Conservation (phyloP, 495 filamentous ascomycete genomes). For the Jackrogersella minutella region DNA sequence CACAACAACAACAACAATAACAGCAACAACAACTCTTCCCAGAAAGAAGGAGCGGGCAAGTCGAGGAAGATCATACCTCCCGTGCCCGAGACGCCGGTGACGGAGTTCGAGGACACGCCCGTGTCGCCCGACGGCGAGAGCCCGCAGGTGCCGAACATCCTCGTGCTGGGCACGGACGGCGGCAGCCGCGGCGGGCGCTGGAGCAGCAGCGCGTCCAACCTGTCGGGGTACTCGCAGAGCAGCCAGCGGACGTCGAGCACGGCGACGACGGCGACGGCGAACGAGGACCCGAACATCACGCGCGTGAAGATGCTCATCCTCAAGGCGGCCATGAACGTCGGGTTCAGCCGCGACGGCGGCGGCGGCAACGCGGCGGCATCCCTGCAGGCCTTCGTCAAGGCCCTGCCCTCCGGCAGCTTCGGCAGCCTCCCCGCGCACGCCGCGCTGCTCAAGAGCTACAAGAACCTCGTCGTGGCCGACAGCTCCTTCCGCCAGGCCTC, state of each 20-base stretch:
- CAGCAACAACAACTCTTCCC: too few relatives aligned
- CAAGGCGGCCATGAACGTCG: conserved; percentile 82
- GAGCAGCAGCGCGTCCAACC: conserved; percentile 77
- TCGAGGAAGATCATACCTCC: conserved; percentile 45
- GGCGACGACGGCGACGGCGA: conserved; percentile 68
- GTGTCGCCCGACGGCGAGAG: conserved; percentile 77
- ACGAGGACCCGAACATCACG: conserved; percentile 76
- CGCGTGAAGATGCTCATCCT: conserved; percentile 77
- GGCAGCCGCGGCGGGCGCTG: conserved; percentile 64
- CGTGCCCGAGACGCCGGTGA: conserved; percentile 86
- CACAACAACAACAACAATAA: too few relatives aligned
- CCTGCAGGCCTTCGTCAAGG: conserved; percentile 75
- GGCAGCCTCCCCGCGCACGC: conserved; percentile 74
- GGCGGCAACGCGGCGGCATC: conserved; percentile 49
- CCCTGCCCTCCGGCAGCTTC: conserved; percentile 78
- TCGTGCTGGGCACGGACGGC: conserved; percentile 76
- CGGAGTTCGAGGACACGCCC: conserved; percentile 89
- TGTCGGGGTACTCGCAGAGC: conserved; percentile 76
- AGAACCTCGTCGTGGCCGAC: conserved; percentile 75
- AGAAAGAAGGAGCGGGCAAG: conserved; percentile 34
- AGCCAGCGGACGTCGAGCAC: conserved; percentile 77
- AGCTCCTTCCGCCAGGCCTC: conserved; percentile 66
- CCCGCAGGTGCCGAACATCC: conserved; percentile 78
- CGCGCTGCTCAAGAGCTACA: conserved; percentile 76
- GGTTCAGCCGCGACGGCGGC: conserved; percentile 65